Evolutionary conservation across 208 protist species (phyloP).

Genomic region (Acanthamoeba sp.): DNA sequence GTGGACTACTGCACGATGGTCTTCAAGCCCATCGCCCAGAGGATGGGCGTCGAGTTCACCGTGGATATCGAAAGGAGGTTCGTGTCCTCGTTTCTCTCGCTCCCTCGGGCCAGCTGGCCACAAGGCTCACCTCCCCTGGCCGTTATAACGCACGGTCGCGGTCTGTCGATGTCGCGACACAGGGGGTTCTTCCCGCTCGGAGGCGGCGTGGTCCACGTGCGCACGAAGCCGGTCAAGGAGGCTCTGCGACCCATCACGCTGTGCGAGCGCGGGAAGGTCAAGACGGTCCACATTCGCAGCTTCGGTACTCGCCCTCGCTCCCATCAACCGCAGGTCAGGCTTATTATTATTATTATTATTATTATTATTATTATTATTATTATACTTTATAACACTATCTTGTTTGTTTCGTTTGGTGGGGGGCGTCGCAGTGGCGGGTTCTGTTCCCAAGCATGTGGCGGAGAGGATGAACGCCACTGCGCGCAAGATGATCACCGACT

Average conservation of each 20-base stretch:
- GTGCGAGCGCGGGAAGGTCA: constrained; percentile 74
- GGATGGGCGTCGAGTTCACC: constrained; percentile 66
- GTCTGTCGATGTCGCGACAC: neutral
- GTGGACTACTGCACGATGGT: constrained; percentile 78
- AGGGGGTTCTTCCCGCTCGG: constrained; percentile 82
- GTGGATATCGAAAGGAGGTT: constrained; percentile 73
- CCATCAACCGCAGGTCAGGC: no score
- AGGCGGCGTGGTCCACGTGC: constrained; percentile 71
- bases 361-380: no score
- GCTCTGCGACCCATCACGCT: constrained; percentile 76
- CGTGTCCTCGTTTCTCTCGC: neutral
- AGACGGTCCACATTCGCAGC: neutral
- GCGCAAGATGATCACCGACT: constrained; percentile 69
- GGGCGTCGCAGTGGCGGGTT: neutral
- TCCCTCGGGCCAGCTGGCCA: no score
- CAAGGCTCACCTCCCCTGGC: no score
- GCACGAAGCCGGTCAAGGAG: constrained; percentile 41
- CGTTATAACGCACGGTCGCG: no score
- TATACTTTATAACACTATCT: no score
- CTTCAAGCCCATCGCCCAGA: constrained; percentile 66
- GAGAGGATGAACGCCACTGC: constrained; percentile 65
- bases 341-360: no score
- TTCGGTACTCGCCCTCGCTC: no score
- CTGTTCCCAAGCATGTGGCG: constrained; percentile 49
- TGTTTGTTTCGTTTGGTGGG: neutral